Percentiles rank a stretch among this genome's conserved stretches.
Evolutionary conservation across 176 grass and related monocot species (phyloP).

Genomic region (Carex myosuroides): DNA sequence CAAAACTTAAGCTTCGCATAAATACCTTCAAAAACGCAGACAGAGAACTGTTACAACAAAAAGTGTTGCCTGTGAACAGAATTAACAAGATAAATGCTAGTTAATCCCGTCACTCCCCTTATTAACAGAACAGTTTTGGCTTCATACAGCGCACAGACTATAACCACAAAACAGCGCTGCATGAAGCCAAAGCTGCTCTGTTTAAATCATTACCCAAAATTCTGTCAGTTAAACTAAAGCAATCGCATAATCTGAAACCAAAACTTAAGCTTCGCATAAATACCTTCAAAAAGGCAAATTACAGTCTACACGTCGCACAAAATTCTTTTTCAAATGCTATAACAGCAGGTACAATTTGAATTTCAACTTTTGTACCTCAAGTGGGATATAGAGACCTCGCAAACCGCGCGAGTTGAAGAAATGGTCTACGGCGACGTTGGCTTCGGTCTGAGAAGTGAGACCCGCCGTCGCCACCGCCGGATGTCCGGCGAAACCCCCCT

Average conservation of each 20-base stretch:
- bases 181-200: no score
- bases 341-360: background rate
- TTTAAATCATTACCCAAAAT: background rate
- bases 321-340: background rate
- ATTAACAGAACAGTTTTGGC: no score
- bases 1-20: no score
- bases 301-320: background rate
- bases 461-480: background rate
- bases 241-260: background rate
- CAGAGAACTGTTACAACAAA: constrained; percentile 45
- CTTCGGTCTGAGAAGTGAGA: constrained; percentile 18
- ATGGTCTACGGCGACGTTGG: constrained; percentile 56
- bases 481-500: background rate
- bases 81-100: background rate
- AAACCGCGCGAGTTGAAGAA: constrained; percentile 60
- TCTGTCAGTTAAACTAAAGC: background rate
- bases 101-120: background rate
- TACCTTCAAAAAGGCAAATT: background rate
- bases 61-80: background rate
- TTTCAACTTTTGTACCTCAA: constrained; percentile 51
- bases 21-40: constrained; percentile 25
- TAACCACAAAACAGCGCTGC: no score
- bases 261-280: no score
- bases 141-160: no score
- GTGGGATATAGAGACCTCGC: constrained; percentile 58